Conservation (phyloP, 768 basidiomycete species). For the Suillus subaureus region DNA sequence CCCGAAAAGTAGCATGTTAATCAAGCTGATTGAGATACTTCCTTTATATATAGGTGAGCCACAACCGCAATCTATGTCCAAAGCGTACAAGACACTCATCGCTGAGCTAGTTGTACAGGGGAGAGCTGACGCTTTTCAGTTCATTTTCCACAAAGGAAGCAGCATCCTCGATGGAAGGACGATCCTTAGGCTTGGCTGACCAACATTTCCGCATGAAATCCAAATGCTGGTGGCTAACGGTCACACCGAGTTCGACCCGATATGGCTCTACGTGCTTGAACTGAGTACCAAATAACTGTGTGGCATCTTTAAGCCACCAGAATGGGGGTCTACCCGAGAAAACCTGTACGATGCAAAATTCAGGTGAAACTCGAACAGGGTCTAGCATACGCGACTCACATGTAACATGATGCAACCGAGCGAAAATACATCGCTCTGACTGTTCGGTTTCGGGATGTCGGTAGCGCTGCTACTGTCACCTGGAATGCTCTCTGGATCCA, state of each 20-base stretch:
- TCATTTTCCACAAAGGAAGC: background rate
- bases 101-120: background rate
- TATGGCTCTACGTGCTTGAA: background rate
- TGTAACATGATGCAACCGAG: conserved; percentile 4
- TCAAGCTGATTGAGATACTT: background rate
- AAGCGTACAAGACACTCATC: background rate
- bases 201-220: conserved; percentile 1
- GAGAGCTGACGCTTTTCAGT: background rate
- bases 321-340: background rate
- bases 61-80: background rate
- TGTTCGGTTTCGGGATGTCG: background rate
- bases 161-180: background rate
- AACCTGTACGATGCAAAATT: background rate
- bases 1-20: background rate
- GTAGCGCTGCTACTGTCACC: background rate
- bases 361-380: background rate
- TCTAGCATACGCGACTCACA: background rate
- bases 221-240: background rate
- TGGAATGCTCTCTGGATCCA: background rate
- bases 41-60: background rate
- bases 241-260: background rate
- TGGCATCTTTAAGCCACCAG: background rate
- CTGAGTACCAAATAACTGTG: background rate
- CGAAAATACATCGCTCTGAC: background rate
- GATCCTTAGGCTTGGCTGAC: background rate